These are phyloP conservation scores for Debaryomycetaceae sp. DNA, from an alignment of 1,139 yeast species.

Conservation along the genomic window DNA sequence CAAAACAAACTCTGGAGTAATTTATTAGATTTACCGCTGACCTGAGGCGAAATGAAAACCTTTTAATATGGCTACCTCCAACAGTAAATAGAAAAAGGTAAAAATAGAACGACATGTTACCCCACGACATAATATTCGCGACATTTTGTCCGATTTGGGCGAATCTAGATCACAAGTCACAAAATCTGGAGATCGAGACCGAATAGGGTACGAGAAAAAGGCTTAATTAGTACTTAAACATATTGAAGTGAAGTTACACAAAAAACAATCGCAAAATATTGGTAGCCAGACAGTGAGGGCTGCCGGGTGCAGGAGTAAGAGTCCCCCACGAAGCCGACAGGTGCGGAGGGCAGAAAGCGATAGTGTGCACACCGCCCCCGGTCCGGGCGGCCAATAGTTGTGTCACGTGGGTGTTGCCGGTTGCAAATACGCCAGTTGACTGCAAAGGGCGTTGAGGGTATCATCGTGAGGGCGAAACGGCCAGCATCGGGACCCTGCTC, in stretches of 20 bases:
- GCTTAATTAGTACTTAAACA: not conserved
- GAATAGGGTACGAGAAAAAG: not conserved
- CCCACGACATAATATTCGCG: not conserved
- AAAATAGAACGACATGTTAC: not conserved
- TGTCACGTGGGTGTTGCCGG: no score
- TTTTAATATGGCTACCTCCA: not conserved
- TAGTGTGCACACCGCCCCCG: no score
- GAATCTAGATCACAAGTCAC: slow-evolving; percentile 1
- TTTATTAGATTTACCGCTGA: not conserved
- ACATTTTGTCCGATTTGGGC: slow-evolving; percentile 1
- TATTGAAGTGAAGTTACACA: not conserved
- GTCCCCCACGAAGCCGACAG: no score
- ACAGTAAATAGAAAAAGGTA: not conserved
- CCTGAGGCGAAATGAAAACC: not conserved
- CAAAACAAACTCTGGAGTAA: not conserved
- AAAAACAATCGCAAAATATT: no score
- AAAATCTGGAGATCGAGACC: not conserved
- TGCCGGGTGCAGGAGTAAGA: no score
- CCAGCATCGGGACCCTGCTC: slow-evolving; percentile 1
- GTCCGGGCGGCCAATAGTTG: no score
- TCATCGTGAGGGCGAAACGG: no score
- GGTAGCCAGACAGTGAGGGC: no score
- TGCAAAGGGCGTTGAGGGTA: no score
- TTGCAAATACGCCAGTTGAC: no score
- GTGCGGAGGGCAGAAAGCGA: no score